Conservation (phyloP, 2,329 filamentous ascomycete genomes). For the Calonectria pseudoreteaudii region DNA sequence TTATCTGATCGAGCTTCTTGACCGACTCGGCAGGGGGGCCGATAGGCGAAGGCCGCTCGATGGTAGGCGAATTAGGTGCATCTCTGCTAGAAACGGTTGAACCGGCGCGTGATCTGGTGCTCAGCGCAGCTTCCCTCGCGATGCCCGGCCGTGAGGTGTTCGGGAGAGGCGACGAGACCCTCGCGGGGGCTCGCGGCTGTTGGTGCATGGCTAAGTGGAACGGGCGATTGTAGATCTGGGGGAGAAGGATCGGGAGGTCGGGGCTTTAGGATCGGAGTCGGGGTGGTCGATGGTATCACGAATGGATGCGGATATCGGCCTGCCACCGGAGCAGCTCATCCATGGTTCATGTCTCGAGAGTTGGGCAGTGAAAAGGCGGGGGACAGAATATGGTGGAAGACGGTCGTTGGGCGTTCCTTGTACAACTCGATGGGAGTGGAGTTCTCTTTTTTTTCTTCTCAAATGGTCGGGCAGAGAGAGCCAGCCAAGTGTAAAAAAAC, state of each 20-base stretch:
- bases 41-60: slow-evolving; percentile 54
- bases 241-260: slow-evolving; percentile 19
- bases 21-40: slow-evolving; percentile 74
- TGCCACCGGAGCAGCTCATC: slow-evolving; percentile 49
- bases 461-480: slow-evolving; percentile 25
- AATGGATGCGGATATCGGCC: slow-evolving; percentile 46
- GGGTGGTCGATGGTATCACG: slow-evolving; percentile 40
- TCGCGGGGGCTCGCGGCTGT: slow-evolving; percentile 81
- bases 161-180: slow-evolving; percentile 78
- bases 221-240: slow-evolving; percentile 2
- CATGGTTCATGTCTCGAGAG: slow-evolving; percentile 46
- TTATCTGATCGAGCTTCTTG: slow-evolving; percentile 90
- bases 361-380: slow-evolving; percentile 7
- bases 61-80: slow-evolving; percentile 60
- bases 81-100: slow-evolving; percentile 58
- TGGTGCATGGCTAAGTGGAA: slow-evolving; percentile 79
- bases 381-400: slow-evolving; percentile 20
- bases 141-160: slow-evolving; percentile 81
- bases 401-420: slow-evolving; percentile 22
- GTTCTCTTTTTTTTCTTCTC: too few species aligned
- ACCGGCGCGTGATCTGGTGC: slow-evolving; percentile 55
- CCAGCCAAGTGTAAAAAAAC: slow-evolving; percentile 35
- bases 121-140: slow-evolving; percentile 70
- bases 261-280: slow-evolving; percentile 17
- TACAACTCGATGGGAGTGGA: slow-evolving; percentile 18